Percentiles rank a stretch among this genome's conserved stretches.
Conservation (phyloP, 208 protist genomes). For the Wallacemonas rigidus region DNA sequence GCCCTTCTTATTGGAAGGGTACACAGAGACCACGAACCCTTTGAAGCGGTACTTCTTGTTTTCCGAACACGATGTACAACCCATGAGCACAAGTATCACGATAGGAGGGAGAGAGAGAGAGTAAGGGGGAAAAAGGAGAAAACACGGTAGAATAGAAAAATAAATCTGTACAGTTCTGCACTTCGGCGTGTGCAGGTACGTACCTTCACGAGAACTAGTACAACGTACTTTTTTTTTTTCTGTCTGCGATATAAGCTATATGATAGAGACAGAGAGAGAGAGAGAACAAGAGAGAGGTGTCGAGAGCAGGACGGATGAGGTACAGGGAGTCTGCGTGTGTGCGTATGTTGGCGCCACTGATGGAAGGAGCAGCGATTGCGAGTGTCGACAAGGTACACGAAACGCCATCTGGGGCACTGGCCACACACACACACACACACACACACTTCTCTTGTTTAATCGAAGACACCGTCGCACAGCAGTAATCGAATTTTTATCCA, state of each 20-base stretch:
- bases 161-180: too few relatives aligned
- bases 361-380: too few relatives aligned
- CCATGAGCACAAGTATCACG: constrained; percentile 3
- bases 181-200: too few relatives aligned
- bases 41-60: constrained; percentile 80
- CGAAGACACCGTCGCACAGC: too few relatives aligned
- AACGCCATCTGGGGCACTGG: too few relatives aligned
- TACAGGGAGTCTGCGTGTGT: too few relatives aligned
- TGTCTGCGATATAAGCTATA: neutral
- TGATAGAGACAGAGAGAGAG: neutral
- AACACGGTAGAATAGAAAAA: neutral
- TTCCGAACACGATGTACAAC: constrained; percentile 34
- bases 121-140: constrained; percentile 23
- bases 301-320: too few relatives aligned
- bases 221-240: neutral
- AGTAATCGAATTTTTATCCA: too few relatives aligned
- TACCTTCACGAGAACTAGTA: neutral
- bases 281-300: neutral
- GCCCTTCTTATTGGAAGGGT: constrained; percentile 43
- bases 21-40: constrained; percentile 76
- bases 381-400: too few relatives aligned
- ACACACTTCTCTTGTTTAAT: too few relatives aligned
- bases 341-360: too few relatives aligned
- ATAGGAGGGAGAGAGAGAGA: neutral
- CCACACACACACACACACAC: too few relatives aligned